Base-by-base conservation (phyloP, 2,329 filamentous ascomycete genomes). In the Colletotrichum chrysophilum region DNA sequence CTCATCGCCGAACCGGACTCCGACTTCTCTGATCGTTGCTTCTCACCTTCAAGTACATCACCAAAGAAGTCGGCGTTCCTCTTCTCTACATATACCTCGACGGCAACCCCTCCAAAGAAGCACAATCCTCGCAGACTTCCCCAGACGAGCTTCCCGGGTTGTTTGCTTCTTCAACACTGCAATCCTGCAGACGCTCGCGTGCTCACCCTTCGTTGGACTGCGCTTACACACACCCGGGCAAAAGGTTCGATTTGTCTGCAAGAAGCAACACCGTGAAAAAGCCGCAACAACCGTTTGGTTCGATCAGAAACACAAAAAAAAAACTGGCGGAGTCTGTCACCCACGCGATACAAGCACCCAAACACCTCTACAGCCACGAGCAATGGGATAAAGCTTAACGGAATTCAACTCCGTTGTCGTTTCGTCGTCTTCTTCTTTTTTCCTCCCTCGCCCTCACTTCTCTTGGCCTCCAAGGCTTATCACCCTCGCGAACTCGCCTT, bases 321-420 rank as follows among this genome's bases (percentile, higher is more conserved):
- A 48, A 48, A n/a, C 4, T 48, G 38, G 38, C 38, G 38, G 28
- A 66, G 21, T 38, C 36, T 14, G 62, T 58, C 32, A 36, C 21
- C 68, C 61, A 26, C 26, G 26, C 61, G 26, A 66, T 60, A 52
- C 56, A 43, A 70, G n/a, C 24, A n/a, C 18, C 24, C 43, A 55
- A 66, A 58, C 73, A 43, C 56, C 9, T n/a, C 62, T 68, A 38
- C 73, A 75, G 69, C 73, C 56, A 64, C 73, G 43, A 73, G 73
- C 64, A 64, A 73, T 75, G 73, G 69, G 73, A 75, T 75, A 75
- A 75, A 65, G 48, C 67, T 32, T 43, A 68, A 67, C 18, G 56
- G 52, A 18, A 12, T 28, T 18, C 62, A 62, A 34, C 34, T 32
- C 18, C 10, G 26, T 30, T 30, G 26, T 61, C 43, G 21, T 70